These are phyloP conservation scores for Xylaria grammica DNA, from an alignment of 495 filamentous ascomycete species.

Conservation along the genomic window DNA sequence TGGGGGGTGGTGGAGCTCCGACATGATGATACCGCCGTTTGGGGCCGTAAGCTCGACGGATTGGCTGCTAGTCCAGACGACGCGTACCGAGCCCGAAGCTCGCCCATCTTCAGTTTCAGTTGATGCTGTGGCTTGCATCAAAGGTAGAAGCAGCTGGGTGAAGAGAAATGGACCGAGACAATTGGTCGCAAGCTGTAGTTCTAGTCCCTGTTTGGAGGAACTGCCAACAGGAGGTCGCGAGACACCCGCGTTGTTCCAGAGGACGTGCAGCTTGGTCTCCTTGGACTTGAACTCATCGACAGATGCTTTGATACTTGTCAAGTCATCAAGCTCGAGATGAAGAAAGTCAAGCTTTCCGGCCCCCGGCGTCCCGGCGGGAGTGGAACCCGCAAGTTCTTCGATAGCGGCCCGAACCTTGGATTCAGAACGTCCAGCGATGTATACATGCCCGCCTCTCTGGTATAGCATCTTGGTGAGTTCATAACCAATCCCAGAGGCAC, in stretches of 20 bases:
- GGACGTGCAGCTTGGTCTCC: constrained; percentile 33
- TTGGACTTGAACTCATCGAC: constrained; percentile 29
- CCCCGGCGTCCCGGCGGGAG: not conserved
- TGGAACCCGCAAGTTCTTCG: constrained; percentile 26
- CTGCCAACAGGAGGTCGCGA: constrained; percentile 35
- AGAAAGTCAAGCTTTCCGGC: constrained; percentile 33
- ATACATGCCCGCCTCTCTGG: constrained; percentile 44
- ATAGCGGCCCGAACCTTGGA: constrained; percentile 31
- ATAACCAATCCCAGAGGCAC: constrained; percentile 48
- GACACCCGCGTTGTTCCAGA: constrained; percentile 49
- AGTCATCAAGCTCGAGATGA: constrained; percentile 34
- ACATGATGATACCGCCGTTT: constrained; percentile 38
- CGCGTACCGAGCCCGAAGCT: constrained; percentile 29
- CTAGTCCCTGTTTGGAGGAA: constrained; percentile 42
- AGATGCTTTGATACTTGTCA: constrained; percentile 32
- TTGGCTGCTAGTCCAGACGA: constrained; percentile 45
- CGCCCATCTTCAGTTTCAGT: not conserved
- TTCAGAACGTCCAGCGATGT: constrained; percentile 51
- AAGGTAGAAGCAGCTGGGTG: constrained; percentile 47
- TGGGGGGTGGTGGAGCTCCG: constrained; percentile 31
- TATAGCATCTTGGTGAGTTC: constrained; percentile 51
- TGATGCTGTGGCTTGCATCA: constrained; percentile 25
- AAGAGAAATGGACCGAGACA: constrained; percentile 43
- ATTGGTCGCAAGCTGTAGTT: constrained; percentile 44
- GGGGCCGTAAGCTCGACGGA: constrained; percentile 35